phyloP scores from a whole-genome alignment of 495 filamentous ascomycete genomes.

The Lasiosphaeria miniovina region DNA sequence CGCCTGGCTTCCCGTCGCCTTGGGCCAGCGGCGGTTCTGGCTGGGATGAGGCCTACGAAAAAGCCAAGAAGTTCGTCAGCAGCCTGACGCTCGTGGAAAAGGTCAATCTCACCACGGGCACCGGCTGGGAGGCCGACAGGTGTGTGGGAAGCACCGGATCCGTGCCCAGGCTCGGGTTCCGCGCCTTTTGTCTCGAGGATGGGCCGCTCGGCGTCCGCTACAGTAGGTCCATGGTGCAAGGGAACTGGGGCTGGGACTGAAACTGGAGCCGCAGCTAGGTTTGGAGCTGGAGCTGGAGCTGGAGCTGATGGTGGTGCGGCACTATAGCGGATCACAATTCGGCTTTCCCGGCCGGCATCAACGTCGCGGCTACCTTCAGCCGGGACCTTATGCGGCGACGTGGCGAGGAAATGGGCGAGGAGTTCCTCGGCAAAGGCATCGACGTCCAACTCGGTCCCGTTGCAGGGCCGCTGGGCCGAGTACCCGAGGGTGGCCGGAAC shows the following conservation, averaged over 20 bases:
- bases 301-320: neutral
- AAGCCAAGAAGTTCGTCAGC: conserved; percentile 68
- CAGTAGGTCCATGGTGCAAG: conserved; percentile 26
- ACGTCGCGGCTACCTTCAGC: conserved; percentile 72
- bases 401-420: conserved; percentile 55
- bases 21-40: conserved; percentile 62
- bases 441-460: conserved; percentile 53
- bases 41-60: conserved; percentile 77
- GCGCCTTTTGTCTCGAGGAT: conserved; percentile 49
- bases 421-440: conserved; percentile 62
- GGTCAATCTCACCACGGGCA: conserved; percentile 78
- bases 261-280: too few species aligned
- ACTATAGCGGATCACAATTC: conserved; percentile 53
- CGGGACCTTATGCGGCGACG: conserved; percentile 57
- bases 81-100: conserved; percentile 81
- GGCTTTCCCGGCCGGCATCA: conserved; percentile 72
- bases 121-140: conserved; percentile 66
- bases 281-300: too few species aligned
- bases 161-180: conserved; percentile 43
- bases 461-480: conserved; percentile 53
- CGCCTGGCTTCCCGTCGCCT: conserved; percentile 69
- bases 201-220: conserved; percentile 47
- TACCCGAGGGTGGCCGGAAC: conserved; percentile 59
- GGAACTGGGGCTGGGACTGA: neutral
- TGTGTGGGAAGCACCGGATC: conserved; percentile 74